phyloP scores from a whole-genome alignment of 73 alveolate genomes.

The Tetrahymena elliotti region DNA sequence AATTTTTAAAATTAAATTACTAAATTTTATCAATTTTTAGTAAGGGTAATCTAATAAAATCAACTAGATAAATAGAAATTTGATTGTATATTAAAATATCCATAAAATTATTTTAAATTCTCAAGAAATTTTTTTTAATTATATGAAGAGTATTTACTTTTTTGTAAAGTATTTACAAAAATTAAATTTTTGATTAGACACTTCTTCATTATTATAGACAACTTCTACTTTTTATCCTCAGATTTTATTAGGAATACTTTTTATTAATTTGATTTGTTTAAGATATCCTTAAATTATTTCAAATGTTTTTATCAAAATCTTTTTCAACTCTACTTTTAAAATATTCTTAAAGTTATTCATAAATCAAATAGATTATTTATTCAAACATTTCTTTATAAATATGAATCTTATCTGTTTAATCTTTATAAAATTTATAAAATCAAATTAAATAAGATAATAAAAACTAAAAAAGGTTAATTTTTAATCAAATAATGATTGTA shows the following conservation, averaged over 20 bases:
- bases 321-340: not conserved
- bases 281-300: not conserved
- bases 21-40: not conserved
- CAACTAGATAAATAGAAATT: no score
- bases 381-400: not conserved
- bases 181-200: no score
- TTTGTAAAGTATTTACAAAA: no score
- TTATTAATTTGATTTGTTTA: no score
- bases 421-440: not conserved
- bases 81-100: no score
- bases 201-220: no score
- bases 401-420: not conserved
- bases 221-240: not conserved
- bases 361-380: not conserved
- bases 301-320: not conserved
- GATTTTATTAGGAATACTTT: not conserved
- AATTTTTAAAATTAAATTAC: no score
- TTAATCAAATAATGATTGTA: not conserved
- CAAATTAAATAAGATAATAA: not conserved
- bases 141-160: no score
- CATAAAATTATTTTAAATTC: no score
- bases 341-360: not conserved
- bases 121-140: no score
- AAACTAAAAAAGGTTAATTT: not conserved
- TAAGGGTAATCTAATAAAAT: not conserved